Evolutionary conservation across 176 grass and related monocot genomes (phyloP).

Genomic region (Avena insularis): DNA sequence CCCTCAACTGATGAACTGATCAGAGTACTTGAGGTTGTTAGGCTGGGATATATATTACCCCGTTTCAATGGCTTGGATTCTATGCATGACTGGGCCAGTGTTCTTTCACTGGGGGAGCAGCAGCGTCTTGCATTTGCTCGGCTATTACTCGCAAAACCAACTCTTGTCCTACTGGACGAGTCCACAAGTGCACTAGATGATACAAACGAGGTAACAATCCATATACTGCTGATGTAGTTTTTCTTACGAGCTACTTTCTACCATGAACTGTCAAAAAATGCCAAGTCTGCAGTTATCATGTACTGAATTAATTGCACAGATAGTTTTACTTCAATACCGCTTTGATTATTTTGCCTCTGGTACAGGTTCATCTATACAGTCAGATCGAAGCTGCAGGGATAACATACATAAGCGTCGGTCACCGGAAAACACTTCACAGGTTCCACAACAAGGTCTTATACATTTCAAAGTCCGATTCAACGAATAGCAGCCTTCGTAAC

Average conservation of each 20-base stretch:
- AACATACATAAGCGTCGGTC: slow-evolving; percentile 91
- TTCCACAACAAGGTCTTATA: slow-evolving; percentile 85
- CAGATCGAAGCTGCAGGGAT: slow-evolving; percentile 93
- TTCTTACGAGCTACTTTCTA: background rate
- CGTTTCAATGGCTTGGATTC: slow-evolving; percentile 93
- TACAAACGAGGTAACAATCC: slow-evolving; percentile 67
- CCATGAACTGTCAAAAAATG: background rate
- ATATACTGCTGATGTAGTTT: background rate
- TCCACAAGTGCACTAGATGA: slow-evolving; percentile 97
- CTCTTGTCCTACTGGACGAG: slow-evolving; percentile 82
- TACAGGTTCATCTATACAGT: slow-evolving; percentile 80
- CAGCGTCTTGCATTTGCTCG: slow-evolving; percentile 98
- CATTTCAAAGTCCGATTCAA: slow-evolving; percentile 61
- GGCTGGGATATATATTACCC: slow-evolving; percentile 80
- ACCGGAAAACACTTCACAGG: slow-evolving; percentile 80
- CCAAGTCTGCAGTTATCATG: background rate
- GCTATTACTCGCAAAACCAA: slow-evolving; percentile 78
- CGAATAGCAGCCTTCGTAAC: slow-evolving; percentile 38
- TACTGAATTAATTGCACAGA: background rate
- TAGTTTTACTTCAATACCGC: slow-evolving; percentile 5
- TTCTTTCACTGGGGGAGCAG: slow-evolving; percentile 96
- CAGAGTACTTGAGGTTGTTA: slow-evolving; percentile 74
- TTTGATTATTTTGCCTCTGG: slow-evolving; percentile 22
- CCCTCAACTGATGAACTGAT: slow-evolving; percentile 78
- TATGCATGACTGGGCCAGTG: slow-evolving; percentile 94